Conservation (phyloP, 108 stramenopile species). For the Ochromonas danica region DNA sequence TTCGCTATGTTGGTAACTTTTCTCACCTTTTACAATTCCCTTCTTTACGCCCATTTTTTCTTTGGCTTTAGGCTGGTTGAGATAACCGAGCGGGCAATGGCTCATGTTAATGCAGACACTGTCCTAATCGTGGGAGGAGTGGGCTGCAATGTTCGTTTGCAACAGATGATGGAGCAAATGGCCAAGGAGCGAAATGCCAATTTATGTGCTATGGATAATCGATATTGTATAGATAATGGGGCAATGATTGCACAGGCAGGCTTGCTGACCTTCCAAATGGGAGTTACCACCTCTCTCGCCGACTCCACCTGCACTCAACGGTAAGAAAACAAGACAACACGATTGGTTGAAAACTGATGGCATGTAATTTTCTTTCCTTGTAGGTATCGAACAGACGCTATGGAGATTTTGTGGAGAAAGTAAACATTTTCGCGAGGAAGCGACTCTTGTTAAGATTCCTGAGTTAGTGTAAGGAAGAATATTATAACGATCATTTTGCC, state of each 20-base stretch:
- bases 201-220: constrained; percentile 92
- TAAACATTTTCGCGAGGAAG: not conserved
- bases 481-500: not conserved
- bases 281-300: constrained; percentile 67
- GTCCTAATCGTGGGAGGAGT: constrained; percentile 98
- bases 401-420: constrained; percentile 73
- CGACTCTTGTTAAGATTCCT: no score
- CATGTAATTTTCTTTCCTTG: not conserved
- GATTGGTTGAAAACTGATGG: not conserved
- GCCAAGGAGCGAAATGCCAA: constrained; percentile 78
- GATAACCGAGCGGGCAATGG: constrained; percentile 99
- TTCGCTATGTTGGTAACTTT: constrained; percentile 85
- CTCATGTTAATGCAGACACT: constrained; percentile 58
- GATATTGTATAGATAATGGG: constrained; percentile 99
- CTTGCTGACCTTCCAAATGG: constrained; percentile 87
- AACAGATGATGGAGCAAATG: constrained; percentile 96
- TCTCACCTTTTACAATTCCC: no score
- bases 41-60: no score
- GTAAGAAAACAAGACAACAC: not conserved
- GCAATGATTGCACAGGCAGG: constrained; percentile 99
- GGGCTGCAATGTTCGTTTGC: constrained; percentile 93
- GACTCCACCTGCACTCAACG: constrained; percentile 87
- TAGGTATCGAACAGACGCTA: constrained; percentile 83
- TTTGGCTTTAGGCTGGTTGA: no score
- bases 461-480: no score